Conservation (phyloP, 2,329 filamentous ascomycete genomes). For the Westerdykella aurantiaca region DNA sequence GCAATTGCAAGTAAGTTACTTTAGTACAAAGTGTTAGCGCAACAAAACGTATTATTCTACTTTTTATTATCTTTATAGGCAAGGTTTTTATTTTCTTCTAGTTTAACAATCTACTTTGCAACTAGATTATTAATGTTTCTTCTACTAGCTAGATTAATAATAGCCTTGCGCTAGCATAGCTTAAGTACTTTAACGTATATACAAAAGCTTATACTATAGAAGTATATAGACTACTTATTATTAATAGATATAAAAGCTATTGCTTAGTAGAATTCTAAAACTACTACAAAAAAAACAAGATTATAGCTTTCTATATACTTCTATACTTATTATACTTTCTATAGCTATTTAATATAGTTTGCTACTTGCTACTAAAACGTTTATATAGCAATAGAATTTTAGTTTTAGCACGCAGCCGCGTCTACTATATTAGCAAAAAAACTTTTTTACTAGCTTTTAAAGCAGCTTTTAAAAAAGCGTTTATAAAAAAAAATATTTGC, state of each 20-base stretch:
- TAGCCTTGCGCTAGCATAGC: conserved; percentile 26
- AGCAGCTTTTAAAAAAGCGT: conserved; percentile 14
- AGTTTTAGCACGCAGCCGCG: conserved; percentile 18
- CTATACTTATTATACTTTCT: too few species aligned
- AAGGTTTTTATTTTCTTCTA: not conserved
- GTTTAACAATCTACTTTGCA: conserved; percentile 8
- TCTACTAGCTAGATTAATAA: conserved; percentile 33
- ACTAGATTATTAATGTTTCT: conserved; percentile 24
- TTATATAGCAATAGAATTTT: conserved; percentile 26
- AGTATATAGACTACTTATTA: conserved; percentile 29
- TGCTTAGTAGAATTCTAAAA: conserved; percentile 29
- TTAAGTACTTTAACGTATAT: conserved; percentile 31
- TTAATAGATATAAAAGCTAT: conserved; percentile 34
- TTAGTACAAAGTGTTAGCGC: conserved; percentile 12
- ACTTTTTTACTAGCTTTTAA: conserved; percentile 13
- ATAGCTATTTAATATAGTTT: too few species aligned
- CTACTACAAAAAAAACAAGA: conserved; percentile 30
- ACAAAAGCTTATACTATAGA: conserved; percentile 18
- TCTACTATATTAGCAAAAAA: conserved; percentile 23
- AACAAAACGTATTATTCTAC: conserved; percentile 7
- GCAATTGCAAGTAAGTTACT: conserved; percentile 25
- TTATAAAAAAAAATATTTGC: conserved; percentile 20
- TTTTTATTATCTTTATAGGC: conserved; percentile 10
- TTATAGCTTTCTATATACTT: conserved; percentile 32
- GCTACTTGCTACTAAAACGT: conserved; percentile 31